Evolutionary conservation across 768 basidiomycete genomes (phyloP), one percentile per base, ranked within the genome.

Genomic region (Gloeophyllum trabeum): DNA sequence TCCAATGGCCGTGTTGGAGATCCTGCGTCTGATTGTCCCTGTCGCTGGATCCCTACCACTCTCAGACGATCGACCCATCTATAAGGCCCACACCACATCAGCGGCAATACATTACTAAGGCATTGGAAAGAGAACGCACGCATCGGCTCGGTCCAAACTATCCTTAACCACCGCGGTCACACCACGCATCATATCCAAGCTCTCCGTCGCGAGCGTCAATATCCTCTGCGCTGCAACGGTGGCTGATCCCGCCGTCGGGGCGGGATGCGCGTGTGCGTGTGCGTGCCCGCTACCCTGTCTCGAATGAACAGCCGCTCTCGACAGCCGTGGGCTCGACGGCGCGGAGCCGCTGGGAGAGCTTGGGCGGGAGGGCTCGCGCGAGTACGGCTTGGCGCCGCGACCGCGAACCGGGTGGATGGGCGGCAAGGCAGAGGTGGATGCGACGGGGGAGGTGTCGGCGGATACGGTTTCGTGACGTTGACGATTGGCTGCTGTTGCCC

Each of bases 141-240:
- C 74, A 56, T 93, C 91, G 23, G 90, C 91, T 42, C 81, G 69
- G 56, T 92, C 89, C 58, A 93, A 64, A 47, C 80, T 86, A 46
- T 92, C 91, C 52, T 79, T 82, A 46, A 93, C 83, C 19, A 93
- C 87, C 3, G 75, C 71, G n/a, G 87, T 87, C 22, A 92, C 87
- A 22, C 85, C 78, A 22, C 81, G 69, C 70, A 94, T 79, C 88
- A 92, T 93, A 54, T 94, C 90, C 59, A 94, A 54, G 54, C 89
- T 91, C 65, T 94, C 92, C 12, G 83, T 84, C 10, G 91, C 89
- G 6, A 94, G 75, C 5, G 80, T 77, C 49, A 94, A 57, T 16
- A 94, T 80, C 40, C 83, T 66, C 56, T 87, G 82, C 6, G 91
- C 86, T 22, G 89, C 83, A 2, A 85, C 86, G 4, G 76, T 65